phyloP scores from a whole-genome alignment of 2,329 filamentous ascomycete genomes.

The Fusarium sp. region DNA sequence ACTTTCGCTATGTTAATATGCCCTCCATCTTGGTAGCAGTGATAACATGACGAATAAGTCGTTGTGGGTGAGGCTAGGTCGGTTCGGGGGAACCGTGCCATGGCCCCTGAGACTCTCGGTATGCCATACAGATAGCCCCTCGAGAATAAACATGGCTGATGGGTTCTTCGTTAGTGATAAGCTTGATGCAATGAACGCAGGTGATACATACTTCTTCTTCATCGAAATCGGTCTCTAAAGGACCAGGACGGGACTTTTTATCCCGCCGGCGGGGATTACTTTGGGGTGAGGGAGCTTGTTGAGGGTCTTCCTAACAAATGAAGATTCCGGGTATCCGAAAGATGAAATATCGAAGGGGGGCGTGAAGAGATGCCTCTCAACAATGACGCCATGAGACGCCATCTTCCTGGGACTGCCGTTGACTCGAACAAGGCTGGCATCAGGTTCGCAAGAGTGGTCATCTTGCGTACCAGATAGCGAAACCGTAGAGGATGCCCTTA shows the following conservation, averaged over 20 bases:
- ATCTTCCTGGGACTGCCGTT: neutral
- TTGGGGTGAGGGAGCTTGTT: neutral
- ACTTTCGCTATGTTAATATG: neutral
- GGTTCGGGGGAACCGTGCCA: neutral
- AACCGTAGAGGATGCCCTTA: neutral
- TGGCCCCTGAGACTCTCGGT: neutral
- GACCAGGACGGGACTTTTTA: neutral
- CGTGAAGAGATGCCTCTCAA: too few relatives aligned
- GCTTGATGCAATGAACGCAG: neutral
- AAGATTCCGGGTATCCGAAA: too few relatives aligned
- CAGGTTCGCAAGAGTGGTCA: neutral
- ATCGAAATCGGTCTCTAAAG: neutral
- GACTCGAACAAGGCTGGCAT: neutral
- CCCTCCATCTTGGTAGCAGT: neutral
- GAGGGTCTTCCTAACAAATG: too few relatives aligned
- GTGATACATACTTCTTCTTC: neutral
- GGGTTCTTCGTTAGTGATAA: neutral
- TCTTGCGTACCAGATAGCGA: neutral
- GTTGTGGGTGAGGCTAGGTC: neutral
- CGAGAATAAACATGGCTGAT: neutral
- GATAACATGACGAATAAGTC: neutral
- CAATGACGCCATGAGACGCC: neutral
- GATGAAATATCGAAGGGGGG: too few relatives aligned
- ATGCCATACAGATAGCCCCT: neutral
- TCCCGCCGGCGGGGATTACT: neutral